These are phyloP conservation scores for Verticillium isaacii DNA, from an alignment of 2,329 filamentous ascomycete genomes.

Conservation along the genomic window DNA sequence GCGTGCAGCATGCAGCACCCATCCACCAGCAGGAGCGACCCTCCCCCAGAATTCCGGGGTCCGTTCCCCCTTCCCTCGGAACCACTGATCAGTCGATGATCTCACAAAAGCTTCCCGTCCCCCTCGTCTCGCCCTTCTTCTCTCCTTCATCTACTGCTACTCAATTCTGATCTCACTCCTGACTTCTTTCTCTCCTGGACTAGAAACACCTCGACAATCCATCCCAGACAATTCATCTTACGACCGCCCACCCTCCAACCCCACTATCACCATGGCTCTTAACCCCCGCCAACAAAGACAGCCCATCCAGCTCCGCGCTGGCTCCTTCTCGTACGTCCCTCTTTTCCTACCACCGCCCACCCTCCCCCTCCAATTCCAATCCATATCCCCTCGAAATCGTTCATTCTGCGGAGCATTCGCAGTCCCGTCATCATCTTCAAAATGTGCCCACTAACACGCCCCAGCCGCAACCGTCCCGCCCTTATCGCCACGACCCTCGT, in stretches of 20 bases:
- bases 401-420: too few species aligned
- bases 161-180: not conserved
- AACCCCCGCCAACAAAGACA: not conserved
- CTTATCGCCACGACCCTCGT: slow-evolving; percentile 25
- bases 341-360: slow-evolving; percentile 2
- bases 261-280: not conserved
- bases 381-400: too few species aligned
- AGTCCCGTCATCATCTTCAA: too few species aligned
- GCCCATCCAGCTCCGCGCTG: not conserved
- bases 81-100: not conserved
- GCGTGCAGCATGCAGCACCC: not conserved
- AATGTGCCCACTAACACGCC: not conserved
- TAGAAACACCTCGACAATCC: not conserved
- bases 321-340: slow-evolving; percentile 15
- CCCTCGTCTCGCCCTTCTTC: slow-evolving; percentile 2
- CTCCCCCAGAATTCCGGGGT: not conserved
- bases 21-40: not conserved
- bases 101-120: not conserved
- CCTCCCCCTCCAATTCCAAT: not conserved
- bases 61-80: not conserved
- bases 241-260: not conserved
- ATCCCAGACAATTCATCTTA: not conserved
- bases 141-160: not conserved
- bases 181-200: not conserved
- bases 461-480: slow-evolving; percentile 33